phyloP scores from a whole-genome alignment of 495 filamentous ascomycete species.

The Aspergillus asperescens region DNA sequence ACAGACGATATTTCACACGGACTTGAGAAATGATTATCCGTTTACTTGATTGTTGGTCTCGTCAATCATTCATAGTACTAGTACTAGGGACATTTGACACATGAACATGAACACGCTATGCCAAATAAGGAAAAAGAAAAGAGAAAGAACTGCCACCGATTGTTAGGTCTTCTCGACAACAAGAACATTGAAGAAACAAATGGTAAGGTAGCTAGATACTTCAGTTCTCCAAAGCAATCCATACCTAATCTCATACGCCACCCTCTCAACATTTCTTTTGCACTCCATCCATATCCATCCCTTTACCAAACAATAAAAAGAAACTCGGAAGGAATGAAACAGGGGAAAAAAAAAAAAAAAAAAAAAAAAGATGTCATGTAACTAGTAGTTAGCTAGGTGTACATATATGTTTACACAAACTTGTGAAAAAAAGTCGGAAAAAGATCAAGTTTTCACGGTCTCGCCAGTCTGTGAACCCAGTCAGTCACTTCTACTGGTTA shows the following conservation, averaged over 20 bases:
- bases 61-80: neutral
- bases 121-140: neutral
- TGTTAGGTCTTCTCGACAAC: too few relatives aligned
- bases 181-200: too few relatives aligned
- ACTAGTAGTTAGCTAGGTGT: neutral
- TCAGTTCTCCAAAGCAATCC: neutral
- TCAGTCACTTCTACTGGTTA: neutral
- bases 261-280: neutral
- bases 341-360: constrained; percentile 3
- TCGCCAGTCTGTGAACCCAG: neutral
- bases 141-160: too few relatives aligned
- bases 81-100: neutral
- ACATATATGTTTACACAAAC: neutral
- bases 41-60: neutral
- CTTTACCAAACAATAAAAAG: neutral
- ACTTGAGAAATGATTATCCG: too few relatives aligned
- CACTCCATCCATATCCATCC: neutral
- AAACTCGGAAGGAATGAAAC: neutral
- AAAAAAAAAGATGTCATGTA: neutral
- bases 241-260: constrained; percentile 5
- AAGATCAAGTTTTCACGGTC: neutral
- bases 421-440: neutral
- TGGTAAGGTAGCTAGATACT: too few relatives aligned
- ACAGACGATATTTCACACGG: too few relatives aligned
- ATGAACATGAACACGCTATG: constrained; percentile 11